Evolutionary conservation across 1,139 yeast genomes (phyloP).

Genomic region (Debaryomyces robertsiae): DNA sequence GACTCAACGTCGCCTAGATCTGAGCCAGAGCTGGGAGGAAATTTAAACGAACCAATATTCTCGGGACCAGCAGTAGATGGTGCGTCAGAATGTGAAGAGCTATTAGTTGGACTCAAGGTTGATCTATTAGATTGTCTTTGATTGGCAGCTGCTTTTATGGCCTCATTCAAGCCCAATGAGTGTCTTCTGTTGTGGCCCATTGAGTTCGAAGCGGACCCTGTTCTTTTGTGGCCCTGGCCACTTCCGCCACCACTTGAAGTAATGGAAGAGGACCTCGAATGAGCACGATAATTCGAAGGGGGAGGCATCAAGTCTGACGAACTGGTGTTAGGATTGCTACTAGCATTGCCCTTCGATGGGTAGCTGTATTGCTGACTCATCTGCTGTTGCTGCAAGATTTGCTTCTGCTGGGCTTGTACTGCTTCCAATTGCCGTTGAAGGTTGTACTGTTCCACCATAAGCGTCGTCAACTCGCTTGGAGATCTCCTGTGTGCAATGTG

Average conservation of each 20-base stretch:
- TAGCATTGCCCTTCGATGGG: slow-evolving; percentile 19
- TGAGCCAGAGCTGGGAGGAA: slow-evolving; percentile 30
- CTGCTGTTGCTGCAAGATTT: slow-evolving; percentile 71
- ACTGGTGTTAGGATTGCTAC: slow-evolving; percentile 4
- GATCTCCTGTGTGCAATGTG: slow-evolving; percentile 95
- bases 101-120: slow-evolving; percentile 38
- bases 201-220: slow-evolving; percentile 30
- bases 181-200: slow-evolving; percentile 88
- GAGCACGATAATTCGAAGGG: slow-evolving; percentile 30
- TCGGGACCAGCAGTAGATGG: slow-evolving; percentile 19
- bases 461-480: slow-evolving; percentile 90
- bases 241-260: slow-evolving; percentile 19
- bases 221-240: slow-evolving; percentile 39
- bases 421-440: slow-evolving; percentile 89
- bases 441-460: slow-evolving; percentile 92
- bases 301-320: slow-evolving; percentile 32
- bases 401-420: slow-evolving; percentile 91
- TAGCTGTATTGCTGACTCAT: slow-evolving; percentile 28
- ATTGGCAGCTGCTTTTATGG: slow-evolving; percentile 94
- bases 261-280: slow-evolving; percentile 45
- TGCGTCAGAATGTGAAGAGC: slow-evolving; percentile 14
- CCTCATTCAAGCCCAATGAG: slow-evolving; percentile 88
- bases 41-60: slow-evolving; percentile 34
- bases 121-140: slow-evolving; percentile 60
- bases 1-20: slow-evolving; percentile 19